These are phyloP conservation scores for Talaromyces rugulosus DNA, from an alignment of 2,329 filamentous ascomycete species.

Conservation along the genomic window DNA sequence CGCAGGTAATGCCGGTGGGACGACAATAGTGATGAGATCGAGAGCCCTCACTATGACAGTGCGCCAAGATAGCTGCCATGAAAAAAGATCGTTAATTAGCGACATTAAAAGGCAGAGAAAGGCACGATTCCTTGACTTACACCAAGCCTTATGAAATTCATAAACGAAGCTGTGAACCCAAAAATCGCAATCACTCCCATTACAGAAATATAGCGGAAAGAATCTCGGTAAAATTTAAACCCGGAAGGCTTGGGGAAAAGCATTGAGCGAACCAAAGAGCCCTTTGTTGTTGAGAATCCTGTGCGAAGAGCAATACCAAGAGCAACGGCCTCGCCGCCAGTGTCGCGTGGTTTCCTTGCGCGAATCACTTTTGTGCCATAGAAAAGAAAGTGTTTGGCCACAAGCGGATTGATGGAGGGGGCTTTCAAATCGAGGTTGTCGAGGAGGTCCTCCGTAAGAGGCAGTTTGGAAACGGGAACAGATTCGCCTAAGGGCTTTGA, in stretches of 20 bases:
- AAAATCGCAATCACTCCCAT: conserved; percentile 84
- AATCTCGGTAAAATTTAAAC: conserved; percentile 98
- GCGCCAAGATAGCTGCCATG: conserved; percentile 70
- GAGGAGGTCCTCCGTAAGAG: conserved; percentile 77
- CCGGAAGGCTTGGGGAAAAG: conserved; percentile 96
- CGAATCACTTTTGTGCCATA: conserved; percentile 94
- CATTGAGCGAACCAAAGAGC: conserved; percentile 93
- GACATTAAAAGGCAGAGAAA: not conserved
- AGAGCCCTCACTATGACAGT: conserved; percentile 87
- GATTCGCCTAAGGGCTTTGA: conserved; percentile 64
- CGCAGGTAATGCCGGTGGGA: conserved; percentile 88
- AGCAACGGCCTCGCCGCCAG: conserved; percentile 70
- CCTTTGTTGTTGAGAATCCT: conserved; percentile 97
- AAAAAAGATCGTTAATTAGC: conserved; percentile 17
- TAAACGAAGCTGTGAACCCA: conserved; percentile 83
- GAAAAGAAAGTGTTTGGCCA: conserved; percentile 87
- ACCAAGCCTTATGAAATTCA: conserved; percentile 85
- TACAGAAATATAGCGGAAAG: conserved; percentile 94
- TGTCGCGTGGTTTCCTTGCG: conserved; percentile 80
- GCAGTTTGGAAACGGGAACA: conserved; percentile 89
- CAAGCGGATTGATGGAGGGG: conserved; percentile 74
- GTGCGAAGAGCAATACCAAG: conserved; percentile 89
- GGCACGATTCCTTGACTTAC: conserved; percentile 29
- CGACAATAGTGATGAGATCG: conserved; percentile 95
- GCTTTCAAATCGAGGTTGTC: conserved; percentile 70